Evolutionary conservation across 805 yeast genomes (phyloP).

Genomic region (Zygosaccharomyces lentus): DNA sequence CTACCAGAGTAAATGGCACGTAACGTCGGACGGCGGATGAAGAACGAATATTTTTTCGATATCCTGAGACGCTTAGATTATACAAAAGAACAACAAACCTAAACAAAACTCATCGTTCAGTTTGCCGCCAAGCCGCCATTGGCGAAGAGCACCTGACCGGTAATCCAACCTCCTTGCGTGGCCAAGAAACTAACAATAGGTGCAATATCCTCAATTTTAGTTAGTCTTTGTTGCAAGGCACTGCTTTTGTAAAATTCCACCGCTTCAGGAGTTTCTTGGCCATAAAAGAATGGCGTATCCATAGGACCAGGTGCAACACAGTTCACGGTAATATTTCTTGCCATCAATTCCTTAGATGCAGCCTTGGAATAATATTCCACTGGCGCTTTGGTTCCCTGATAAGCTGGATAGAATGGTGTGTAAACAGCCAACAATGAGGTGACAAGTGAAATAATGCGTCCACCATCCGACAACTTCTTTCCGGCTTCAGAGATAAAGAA

Average conservation of each 20-base stretch:
- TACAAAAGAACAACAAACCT: no score
- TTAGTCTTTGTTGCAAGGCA: slow-evolving; percentile 47
- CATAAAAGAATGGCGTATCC: slow-evolving; percentile 63
- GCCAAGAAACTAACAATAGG: slow-evolving; percentile 59
- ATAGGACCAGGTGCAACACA: slow-evolving; percentile 64
- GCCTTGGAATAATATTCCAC: slow-evolving; percentile 52
- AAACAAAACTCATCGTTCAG: no score
- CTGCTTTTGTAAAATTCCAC: slow-evolving; percentile 53
- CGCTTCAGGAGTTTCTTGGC: slow-evolving; percentile 51
- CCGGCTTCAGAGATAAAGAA: slow-evolving; percentile 57
- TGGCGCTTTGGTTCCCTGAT: slow-evolving; percentile 56
- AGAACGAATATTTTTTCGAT: no score
- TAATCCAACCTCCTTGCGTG: slow-evolving; percentile 65
- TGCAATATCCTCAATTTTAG: slow-evolving; percentile 57
- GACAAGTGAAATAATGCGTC: slow-evolving; percentile 47
- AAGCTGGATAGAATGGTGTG: slow-evolving; percentile 47
- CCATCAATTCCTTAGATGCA: slow-evolving; percentile 50
- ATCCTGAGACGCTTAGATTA: no score
- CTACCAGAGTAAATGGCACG: no score
- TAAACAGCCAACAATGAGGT: slow-evolving; percentile 66
- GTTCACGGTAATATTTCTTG: slow-evolving; percentile 46
- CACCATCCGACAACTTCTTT: slow-evolving; percentile 45
- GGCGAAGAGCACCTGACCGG: slow-evolving; percentile 66
- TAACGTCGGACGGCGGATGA: no score
- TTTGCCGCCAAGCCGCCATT: no score